phyloP scores from a whole-genome alignment of 345 rosid species.

The Eucalyptus marginata region DNA sequence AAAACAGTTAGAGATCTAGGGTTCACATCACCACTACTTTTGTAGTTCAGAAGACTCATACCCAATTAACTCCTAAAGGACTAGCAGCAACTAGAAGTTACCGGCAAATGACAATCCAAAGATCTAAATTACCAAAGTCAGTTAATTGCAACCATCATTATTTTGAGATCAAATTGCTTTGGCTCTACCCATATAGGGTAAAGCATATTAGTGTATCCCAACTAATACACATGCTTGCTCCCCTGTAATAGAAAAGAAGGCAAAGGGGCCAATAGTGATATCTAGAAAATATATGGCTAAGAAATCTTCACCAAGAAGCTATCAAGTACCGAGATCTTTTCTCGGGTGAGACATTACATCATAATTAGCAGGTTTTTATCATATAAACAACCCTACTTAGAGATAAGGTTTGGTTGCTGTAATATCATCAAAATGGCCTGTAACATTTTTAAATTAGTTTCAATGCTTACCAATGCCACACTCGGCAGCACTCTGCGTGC shows the following conservation, averaged over 20 bases:
- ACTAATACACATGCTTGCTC: background rate
- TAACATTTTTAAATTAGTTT: background rate
- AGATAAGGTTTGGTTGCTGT: background rate
- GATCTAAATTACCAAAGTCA: background rate
- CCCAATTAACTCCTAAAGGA: background rate
- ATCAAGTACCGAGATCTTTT: background rate
- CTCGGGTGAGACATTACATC: background rate
- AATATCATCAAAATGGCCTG: background rate
- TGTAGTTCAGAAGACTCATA: background rate
- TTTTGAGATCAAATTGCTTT: background rate
- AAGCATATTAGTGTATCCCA: background rate
- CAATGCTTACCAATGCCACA: slow-evolving; percentile 71
- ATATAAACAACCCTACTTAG: background rate
- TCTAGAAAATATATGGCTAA: background rate
- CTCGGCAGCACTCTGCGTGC: slow-evolving; percentile 99
- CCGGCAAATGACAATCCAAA: background rate
- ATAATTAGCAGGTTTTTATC: background rate
- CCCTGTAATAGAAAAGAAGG: background rate
- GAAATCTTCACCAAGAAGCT: background rate
- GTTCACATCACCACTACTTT: background rate
- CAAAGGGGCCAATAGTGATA: background rate
- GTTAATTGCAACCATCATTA: background rate
- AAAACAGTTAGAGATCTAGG: background rate
- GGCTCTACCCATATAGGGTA: background rate
- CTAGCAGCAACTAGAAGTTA: background rate